Base-by-base conservation (phyloP, 2,329 filamentous ascomycete species). In the Allantophomopsis cytisporea region DNA sequence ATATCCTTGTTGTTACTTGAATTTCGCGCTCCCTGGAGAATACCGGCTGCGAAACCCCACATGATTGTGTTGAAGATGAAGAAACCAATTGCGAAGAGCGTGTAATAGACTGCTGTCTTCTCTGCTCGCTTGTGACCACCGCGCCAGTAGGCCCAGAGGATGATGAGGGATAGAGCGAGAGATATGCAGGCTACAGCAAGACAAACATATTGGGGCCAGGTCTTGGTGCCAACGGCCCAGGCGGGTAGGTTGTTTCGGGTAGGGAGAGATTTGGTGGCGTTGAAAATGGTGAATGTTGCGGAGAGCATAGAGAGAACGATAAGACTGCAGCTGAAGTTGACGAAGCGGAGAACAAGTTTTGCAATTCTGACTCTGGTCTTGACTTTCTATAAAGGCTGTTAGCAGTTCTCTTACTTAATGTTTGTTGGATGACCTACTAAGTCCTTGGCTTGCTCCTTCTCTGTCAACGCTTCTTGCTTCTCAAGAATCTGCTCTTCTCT, bases 291-390 rank as follows among this genome's bases (percentile, higher is more conserved):
- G 54, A 98, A 84, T 3, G 85, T 86, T n/a, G 85, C 75, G 12
- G 83, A 79, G 39, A 98, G 67, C 75, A 98, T 89, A 45, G 87
- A 71, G 42, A 98, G 73, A 48, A 98, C 85, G 57, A 98, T 95
- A 44, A 96, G 71, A 59, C 84, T 89, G 69, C 91, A 98, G 60
- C 85, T 87, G 61, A 98, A 96, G 70, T 89, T 95, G 63, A 96
- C 83, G 41, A 86, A 82, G 48, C 91, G 82, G n/a, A 98, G 78
- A 45, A 94, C 76, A 52, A 96, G 80, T 67, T 98, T 98, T 50
- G 89, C 91, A 61, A 96, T 71, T 36, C 91, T 79, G 28, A 96
- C 88, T 49, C 86, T 77, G 30, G 80, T 80, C 66, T 95, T 96
- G 59, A 94, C 76, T 80, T 83, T 93, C 89, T 94, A 56, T n/a